phyloP scores from a whole-genome alignment of 306 rosid genomes.

The Gastrolobium bilobum region DNA sequence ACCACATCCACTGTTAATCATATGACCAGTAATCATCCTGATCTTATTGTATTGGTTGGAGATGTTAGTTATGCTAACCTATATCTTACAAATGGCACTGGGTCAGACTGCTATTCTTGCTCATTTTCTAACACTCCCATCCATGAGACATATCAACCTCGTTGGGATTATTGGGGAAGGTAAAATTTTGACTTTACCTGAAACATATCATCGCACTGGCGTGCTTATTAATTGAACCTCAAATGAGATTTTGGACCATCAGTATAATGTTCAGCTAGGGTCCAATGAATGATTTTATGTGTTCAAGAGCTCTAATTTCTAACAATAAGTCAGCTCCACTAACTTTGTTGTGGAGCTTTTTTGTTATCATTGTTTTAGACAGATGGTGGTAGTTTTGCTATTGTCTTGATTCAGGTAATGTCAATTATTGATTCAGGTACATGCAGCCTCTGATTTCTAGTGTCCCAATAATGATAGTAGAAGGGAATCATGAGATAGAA shows the following conservation, averaged over 20 bases:
- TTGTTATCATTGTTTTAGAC: background rate
- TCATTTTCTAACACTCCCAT: slow-evolving; percentile 79
- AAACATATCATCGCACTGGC: background rate
- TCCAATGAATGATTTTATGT: background rate
- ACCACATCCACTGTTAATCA: slow-evolving; percentile 84
- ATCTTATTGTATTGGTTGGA: slow-evolving; percentile 80
- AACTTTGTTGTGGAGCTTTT: background rate
- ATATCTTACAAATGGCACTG: slow-evolving; percentile 87
- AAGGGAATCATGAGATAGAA: slow-evolving; percentile 96
- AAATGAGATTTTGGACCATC: background rate
- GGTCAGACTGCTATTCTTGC: slow-evolving; percentile 77
- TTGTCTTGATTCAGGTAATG: slow-evolving; percentile 17
- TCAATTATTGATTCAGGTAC: slow-evolving; percentile 61
- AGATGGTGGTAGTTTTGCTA: background rate
- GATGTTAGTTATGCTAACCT: slow-evolving; percentile 78
- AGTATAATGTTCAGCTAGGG: background rate
- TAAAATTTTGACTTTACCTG: slow-evolving; percentile 13
- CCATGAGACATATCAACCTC: slow-evolving; percentile 93
- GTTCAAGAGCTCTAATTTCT: slow-evolving; percentile 4
- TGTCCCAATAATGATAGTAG: slow-evolving; percentile 86
- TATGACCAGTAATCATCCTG: slow-evolving; percentile 77
- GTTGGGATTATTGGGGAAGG: slow-evolving; percentile 99
- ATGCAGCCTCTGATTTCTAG: slow-evolving; percentile 84
- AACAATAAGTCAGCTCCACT: slow-evolving; percentile 17
- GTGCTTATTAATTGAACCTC: background rate